A percentile compares a stretch with the other conserved stretches of the same genome.
These are phyloP conservation scores for Aeschynomene evenia DNA, from an alignment of 306 rosid genomes.

Conservation along the genomic window DNA sequence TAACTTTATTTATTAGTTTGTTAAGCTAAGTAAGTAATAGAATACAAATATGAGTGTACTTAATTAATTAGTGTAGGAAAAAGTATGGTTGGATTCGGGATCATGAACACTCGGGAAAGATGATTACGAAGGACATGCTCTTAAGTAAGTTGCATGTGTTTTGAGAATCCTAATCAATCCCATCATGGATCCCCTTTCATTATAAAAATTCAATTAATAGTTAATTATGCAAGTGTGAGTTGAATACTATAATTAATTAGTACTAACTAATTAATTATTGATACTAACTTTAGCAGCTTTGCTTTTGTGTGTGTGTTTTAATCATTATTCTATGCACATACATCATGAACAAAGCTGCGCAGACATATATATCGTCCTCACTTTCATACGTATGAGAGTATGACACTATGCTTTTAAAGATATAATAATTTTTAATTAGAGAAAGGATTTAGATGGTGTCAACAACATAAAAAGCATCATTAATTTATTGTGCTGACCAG, in stretches of 20 bases:
- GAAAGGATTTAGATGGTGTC: conserved; percentile 42
- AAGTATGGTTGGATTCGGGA: conserved; percentile 61
- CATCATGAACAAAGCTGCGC: conserved; percentile 40
- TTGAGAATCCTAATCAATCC: conserved; percentile 65
- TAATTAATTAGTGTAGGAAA: conserved; percentile 15
- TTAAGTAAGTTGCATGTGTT: conserved; percentile 72
- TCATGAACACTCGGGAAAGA: conserved; percentile 70
- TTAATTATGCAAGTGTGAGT: conserved; percentile 10
- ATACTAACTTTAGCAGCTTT: conserved; percentile 40
- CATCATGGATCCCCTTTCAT: conserved; percentile 47
- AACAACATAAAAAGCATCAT: conserved; percentile 33
- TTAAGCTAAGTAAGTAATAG: background rate
- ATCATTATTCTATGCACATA: conserved; percentile 32
- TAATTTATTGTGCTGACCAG: conserved; percentile 35
- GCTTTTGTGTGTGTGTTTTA: conserved; percentile 30
- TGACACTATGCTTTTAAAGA: conserved; percentile 37
- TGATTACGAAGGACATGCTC: conserved; percentile 75
- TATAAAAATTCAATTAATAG: background rate
- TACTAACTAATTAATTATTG: too few relatives aligned
- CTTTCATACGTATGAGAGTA: conserved; percentile 40
- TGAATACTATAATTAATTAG: too few relatives aligned
- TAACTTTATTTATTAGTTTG: conserved; percentile 17
- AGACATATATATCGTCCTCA: conserved; percentile 25
- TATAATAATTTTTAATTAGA: conserved; percentile 11
- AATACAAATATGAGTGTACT: background rate